Evolutionary conservation across 192 early-diverging fungal species (phyloP), one percentile per base, ranked within the genome.

Genomic region (Gaertneriomyces sp.): DNA sequence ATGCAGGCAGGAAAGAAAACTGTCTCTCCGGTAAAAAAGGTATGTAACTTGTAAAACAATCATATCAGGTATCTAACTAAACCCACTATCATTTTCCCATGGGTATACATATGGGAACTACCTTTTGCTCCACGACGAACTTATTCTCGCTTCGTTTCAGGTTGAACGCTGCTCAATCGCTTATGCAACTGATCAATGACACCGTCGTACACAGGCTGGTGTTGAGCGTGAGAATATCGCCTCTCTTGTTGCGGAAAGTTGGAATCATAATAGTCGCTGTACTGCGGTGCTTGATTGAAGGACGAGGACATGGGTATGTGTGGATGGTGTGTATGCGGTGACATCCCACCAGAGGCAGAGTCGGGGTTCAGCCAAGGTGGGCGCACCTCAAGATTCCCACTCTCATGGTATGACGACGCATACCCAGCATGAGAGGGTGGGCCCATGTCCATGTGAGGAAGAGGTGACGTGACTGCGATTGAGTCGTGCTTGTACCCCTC

Each of bases 141-240:
- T 33, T 33, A 33, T 33, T 33, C 25, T 33, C 25, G 25, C 25
- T 33, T 33, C 25, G 25, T 33, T 33, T 33, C 25, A 33, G 25
- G 25, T 33, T 33, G 25, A 33, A 33, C 25, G 2, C 2, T 33
- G 53, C 64, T 66, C 12, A 58, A 38, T 6, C 64, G 53, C 0
- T 58, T 56, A 6, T 52, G 57, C 12, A 66, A 66, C 54, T 66
- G 49, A 45, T 12, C 10, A 7, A 66, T 54, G n/a, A 66, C 64
- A 39, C 44, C 43, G 16, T 66, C 64, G 40, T 66, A 66, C 42
- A 53, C 64, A 19, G n/a, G 55, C 39, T 46, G 64, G 44, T 66
- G 64, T 20, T 41, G 64, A 6, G 55, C 64, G 40, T 14, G 43
- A 6, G 53, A 58, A 17, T 19, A 11, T 3, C 64, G 64, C 7